Evolutionary conservation across 2,329 filamentous ascomycete genomes (phyloP).

Genomic region (Exophiala spinifera): DNA sequence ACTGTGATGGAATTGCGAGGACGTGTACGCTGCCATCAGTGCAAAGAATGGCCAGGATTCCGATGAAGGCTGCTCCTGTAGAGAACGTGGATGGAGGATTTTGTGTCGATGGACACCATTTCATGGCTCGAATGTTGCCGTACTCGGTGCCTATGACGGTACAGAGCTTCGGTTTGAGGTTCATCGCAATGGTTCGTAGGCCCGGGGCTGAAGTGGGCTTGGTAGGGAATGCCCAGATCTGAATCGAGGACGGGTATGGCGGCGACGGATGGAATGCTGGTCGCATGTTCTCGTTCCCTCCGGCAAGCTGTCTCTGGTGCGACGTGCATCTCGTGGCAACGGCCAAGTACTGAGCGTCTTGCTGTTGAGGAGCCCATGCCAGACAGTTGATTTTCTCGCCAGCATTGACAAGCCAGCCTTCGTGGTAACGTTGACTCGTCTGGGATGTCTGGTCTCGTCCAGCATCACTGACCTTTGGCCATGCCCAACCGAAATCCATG

Average conservation of each 20-base stretch:
- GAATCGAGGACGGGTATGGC: conserved; percentile 50
- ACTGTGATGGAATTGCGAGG: conserved; percentile 45
- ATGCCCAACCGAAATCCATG: conserved; percentile 48
- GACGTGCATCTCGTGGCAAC: conserved; percentile 43
- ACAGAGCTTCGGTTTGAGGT: conserved; percentile 44
- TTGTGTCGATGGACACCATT: conserved; percentile 53
- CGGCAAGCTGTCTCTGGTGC: conserved; percentile 36
- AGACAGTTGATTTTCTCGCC: conserved; percentile 52
- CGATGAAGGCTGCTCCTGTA: conserved; percentile 40
- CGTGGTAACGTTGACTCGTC: conserved; percentile 27
- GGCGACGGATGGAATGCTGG: conserved; percentile 52
- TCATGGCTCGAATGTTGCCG: conserved; percentile 53
- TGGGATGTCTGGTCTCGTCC: not conserved
- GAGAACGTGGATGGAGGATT: conserved; percentile 22
- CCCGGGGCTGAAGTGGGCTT: conserved; percentile 22
- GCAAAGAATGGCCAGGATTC: conserved; percentile 56
- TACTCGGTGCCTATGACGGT: conserved; percentile 56
- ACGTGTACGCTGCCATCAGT: conserved; percentile 57
- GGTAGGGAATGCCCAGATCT: conserved; percentile 57
- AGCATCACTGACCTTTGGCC: conserved; percentile 31
- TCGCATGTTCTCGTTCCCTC: conserved; percentile 25
- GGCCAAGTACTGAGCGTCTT: conserved; percentile 56
- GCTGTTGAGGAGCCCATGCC: conserved; percentile 46
- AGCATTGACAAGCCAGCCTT: conserved; percentile 57
- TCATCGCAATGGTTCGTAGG: conserved; percentile 44